A percentile compares a stretch with the other conserved stretches of the same genome.
Evolutionary conservation across 305 asterid species (phyloP).

Genomic region (Fraxinus baroniana): DNA sequence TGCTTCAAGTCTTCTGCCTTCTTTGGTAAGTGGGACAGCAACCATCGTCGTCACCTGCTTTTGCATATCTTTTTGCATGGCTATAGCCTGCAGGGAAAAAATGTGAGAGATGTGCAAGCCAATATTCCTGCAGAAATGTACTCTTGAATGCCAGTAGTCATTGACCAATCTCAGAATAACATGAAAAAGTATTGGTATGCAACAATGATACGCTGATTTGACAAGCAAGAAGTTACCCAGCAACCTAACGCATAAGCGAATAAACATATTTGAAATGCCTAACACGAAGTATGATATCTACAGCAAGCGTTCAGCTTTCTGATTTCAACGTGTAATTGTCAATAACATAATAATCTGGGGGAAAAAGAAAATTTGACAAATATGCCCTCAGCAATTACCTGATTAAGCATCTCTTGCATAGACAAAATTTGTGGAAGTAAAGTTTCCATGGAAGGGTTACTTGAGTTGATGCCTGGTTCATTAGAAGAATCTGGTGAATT

Average conservation of each 20-base stretch:
- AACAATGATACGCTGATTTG: background rate
- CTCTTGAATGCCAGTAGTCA: background rate
- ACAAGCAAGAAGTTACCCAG: slow-evolving; percentile 1
- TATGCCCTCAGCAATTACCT: slow-evolving; percentile 39
- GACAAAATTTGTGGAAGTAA: slow-evolving; percentile 48
- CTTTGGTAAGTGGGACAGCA: slow-evolving; percentile 66
- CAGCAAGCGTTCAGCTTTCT: background rate
- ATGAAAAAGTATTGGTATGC: background rate
- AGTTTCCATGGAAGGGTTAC: slow-evolving; percentile 44
- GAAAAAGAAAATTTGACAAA: background rate
- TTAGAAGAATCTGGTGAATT: slow-evolving; percentile 49
- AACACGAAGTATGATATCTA: background rate
- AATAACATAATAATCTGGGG: background rate
- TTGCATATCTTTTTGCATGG: slow-evolving; percentile 70
- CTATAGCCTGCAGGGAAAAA: slow-evolving; percentile 44
- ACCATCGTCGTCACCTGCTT: slow-evolving; percentile 65
- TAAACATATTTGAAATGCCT: background rate
- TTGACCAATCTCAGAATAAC: background rate
- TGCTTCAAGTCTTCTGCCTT: slow-evolving; percentile 78
- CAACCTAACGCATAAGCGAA: background rate
- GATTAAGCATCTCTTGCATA: slow-evolving; percentile 75
- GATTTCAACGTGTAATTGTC: background rate
- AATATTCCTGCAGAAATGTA: background rate
- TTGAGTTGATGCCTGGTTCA: slow-evolving; percentile 54
- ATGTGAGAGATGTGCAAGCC: slow-evolving; percentile 24